Evolutionary conservation across 2,329 filamentous ascomycete genomes (phyloP).

Genomic region (Exophiala sideris): DNA sequence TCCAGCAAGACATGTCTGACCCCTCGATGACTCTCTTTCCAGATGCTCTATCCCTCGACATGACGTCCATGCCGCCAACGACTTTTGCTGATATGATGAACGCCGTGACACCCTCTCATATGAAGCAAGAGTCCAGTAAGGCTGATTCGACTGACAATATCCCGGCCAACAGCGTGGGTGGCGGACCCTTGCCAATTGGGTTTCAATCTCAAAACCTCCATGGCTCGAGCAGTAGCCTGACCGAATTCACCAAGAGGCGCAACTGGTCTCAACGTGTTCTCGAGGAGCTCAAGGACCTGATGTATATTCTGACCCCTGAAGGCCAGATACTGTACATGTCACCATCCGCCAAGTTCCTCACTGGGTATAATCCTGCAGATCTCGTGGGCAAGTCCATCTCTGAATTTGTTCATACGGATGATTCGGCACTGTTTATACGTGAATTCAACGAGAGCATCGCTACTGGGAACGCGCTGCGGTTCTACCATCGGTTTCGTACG

Average conservation of each 20-base stretch:
- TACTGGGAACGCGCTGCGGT: conserved; percentile 70
- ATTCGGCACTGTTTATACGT: conserved; percentile 74
- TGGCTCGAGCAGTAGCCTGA: conserved; percentile 50
- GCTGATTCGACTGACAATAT: conserved; percentile 14
- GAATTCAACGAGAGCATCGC: conserved; percentile 89
- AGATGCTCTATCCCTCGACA: conserved; percentile 46
- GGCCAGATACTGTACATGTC: conserved; percentile 84
- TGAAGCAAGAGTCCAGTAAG: conserved; percentile 16
- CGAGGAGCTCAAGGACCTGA: conserved; percentile 82
- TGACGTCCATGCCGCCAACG: conserved; percentile 22
- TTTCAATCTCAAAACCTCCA: conserved; percentile 47
- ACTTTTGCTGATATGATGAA: conserved; percentile 14
- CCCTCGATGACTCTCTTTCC: conserved; percentile 41
- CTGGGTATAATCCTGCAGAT: conserved; percentile 69
- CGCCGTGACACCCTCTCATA: conserved; percentile 10
- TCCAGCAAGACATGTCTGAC: conserved; percentile 25
- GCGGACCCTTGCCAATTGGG: conserved; percentile 55
- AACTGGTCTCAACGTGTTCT: conserved; percentile 88
- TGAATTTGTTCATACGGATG: conserved; percentile 82
- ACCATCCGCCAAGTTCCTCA: conserved; percentile 69
- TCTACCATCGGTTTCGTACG: conserved; percentile 81
- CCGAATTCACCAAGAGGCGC: conserved; percentile 62
- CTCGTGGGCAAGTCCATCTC: conserved; percentile 72
- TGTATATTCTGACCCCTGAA: conserved; percentile 82
- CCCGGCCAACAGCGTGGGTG: conserved; percentile 46